Percentiles rank a stretch among this genome's conserved stretches.
phyloP scores from a whole-genome alignment of 257 asterid genomes.

The Penstemon eatonii region DNA sequence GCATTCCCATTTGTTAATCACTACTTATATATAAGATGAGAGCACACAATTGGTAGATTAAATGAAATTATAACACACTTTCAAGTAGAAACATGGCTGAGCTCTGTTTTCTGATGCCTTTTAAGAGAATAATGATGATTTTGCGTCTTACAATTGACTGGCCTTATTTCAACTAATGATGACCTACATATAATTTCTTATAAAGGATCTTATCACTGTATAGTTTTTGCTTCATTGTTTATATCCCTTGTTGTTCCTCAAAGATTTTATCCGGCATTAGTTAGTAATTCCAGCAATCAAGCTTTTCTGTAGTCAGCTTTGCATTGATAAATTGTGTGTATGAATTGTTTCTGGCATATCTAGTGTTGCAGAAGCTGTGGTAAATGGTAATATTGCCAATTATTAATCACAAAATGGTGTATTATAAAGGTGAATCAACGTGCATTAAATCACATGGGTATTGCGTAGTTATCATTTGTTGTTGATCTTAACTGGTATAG shows the following conservation, averaged over 20 bases:
- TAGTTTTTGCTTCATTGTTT: not conserved
- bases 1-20: too few species aligned
- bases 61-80: too few species aligned
- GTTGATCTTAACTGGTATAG: conserved; percentile 59
- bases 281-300: not conserved
- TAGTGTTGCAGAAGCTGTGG: not conserved
- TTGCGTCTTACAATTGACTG: too few species aligned
- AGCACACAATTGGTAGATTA: not conserved
- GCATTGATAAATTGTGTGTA: not conserved
- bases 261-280: not conserved
- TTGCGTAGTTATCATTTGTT: conserved; percentile 9
- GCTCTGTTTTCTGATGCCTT: not conserved
- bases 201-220: not conserved
- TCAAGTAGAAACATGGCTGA: too few species aligned
- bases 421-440: not conserved
- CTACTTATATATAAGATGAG: not conserved
- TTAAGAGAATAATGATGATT: not conserved
- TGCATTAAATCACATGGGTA: conserved; percentile 3
- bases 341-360: conserved; percentile 15
- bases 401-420: not conserved
- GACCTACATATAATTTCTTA: not conserved
- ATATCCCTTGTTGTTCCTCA: conserved; percentile 1
- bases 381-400: not conserved
- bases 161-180: too few species aligned
- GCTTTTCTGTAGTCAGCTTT: conserved; percentile 1